Evolutionary conservation across 1,139 yeast genomes (phyloP), one percentile per base, ranked within the genome.

Genomic region (Magnusiomyces starmeri): DNA sequence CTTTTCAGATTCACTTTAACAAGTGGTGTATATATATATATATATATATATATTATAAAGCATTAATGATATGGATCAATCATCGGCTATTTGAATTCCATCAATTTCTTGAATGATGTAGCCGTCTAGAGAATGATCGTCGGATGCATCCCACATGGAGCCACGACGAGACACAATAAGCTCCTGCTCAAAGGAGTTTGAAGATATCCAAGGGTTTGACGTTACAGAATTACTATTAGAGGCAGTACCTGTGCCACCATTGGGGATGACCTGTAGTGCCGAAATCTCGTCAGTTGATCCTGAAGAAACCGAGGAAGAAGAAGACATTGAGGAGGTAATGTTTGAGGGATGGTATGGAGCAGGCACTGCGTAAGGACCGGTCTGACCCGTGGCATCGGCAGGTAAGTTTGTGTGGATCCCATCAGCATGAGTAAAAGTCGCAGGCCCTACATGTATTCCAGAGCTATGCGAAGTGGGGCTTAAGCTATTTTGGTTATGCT

Each of bases 71-170:
- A 43, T 14, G 43, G 35, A 21, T 48, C 39, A 12, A 32, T 32
- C 37, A 6, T 32, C 37, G n/a, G n/a, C 37, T 18, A 32, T 14
- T 18, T 32, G 37, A 32, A 52, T 50, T 3, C 55, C 55, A 20
- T 52, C 44, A 14, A 52, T 50, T 8, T 46, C 46, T 37, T 52
- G 55, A 22, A 52, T 47, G 4, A 40, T 49, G 14, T 50, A 27
- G 18, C 53, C 51, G n/a, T 52, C 53, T 22, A 52, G 35, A 3
- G 50, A 52, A 8, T 53, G 53, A 32, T 50, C 55, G 20, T 52
- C 49, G 25, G 43, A 52, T 10, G 53, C 42, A 32, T 52, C 53
- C 53, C 55, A 52, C 43, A 43, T 47, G 3, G 50, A 47, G 4
- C 50, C 50, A 3, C 46, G 39, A 27, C 46, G 25, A 4, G 50